These are phyloP conservation scores for Nakazawaea peltata DNA, from an alignment of 805 yeast species.

Conservation along the genomic window DNA sequence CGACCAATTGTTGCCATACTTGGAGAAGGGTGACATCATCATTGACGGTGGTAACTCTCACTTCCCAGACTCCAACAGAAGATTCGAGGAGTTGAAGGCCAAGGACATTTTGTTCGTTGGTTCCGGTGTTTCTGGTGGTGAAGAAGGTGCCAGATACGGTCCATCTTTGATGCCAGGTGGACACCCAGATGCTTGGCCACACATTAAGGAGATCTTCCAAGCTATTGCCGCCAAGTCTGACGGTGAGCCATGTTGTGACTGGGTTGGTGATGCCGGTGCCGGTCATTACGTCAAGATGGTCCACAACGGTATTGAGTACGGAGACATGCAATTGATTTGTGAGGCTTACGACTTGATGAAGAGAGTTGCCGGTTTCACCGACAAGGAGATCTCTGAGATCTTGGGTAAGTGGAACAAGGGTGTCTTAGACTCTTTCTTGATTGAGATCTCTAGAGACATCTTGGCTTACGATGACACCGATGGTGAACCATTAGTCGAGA, in stretches of 20 bases:
- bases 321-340: slow-evolving; percentile 98
- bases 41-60: slow-evolving; percentile 99
- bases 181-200: slow-evolving; percentile 97
- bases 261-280: slow-evolving; percentile 99
- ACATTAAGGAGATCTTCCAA: slow-evolving; percentile 94
- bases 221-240: slow-evolving; percentile 92
- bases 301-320: slow-evolving; percentile 99
- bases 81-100: slow-evolving; percentile 78
- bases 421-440: slow-evolving; percentile 92
- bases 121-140: slow-evolving; percentile 99
- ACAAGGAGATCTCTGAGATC: slow-evolving; percentile 90
- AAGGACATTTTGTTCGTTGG: slow-evolving; percentile 93
- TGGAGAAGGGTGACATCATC: slow-evolving; percentile 96
- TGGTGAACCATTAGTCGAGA: slow-evolving; percentile 90
- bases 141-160: slow-evolving; percentile 99
- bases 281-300: slow-evolving; percentile 99
- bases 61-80: slow-evolving; percentile 97
- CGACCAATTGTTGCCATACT: slow-evolving; percentile 76
- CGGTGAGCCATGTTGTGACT: slow-evolving; percentile 99
- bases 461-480: slow-evolving; percentile 83
- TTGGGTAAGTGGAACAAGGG: slow-evolving; percentile 94
- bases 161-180: slow-evolving; percentile 99
- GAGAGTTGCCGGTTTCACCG: slow-evolving; percentile 84
- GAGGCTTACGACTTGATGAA: slow-evolving; percentile 97
- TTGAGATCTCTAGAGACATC: slow-evolving; percentile 95